Evolutionary conservation across 345 rosid species (phyloP), one percentile per base, ranked within the genome.

Genomic region (Populus tremula): DNA sequence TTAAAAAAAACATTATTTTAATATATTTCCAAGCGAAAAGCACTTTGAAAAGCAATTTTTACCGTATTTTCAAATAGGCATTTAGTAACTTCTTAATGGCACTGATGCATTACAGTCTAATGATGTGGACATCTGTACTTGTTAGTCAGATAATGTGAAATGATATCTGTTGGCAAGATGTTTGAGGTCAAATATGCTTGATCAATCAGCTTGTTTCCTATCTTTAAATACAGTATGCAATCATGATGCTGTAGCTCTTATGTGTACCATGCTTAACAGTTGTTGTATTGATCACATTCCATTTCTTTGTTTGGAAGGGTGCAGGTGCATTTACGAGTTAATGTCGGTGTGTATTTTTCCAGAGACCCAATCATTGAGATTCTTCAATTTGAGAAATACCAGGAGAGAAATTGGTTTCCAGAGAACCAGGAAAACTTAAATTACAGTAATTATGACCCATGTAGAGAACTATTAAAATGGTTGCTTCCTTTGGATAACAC

Each of bases 241-340:
- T 50, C 18, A 18, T 50, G 56, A 50, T 20, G 25, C 38, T 38
- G 8, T 18, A 17, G 39, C 0, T 2, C n/a, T 6, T 35, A 67
- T 33, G 39, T 38, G 11, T 23, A 35, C 36, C 12, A 12, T 56
- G 10, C 56, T 17, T 33, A 47, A 9, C 2, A 53, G 63, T 69
- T 73, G 54, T 67, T 54, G 59, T 41, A 66, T 71, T 65, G 89
- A 87, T 89, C 87, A 88, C 89, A 84, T 82, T 78, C 83, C 62
- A 77, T 83, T 74, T 86, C 79, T 92, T 82, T 96, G 77, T 89
- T 89, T 91, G 97, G 94, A 93, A 90, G 96, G 94, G 89, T 96
- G 94, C 98, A 92, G 99, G 95, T 94, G 76, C 85, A 89, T 76
- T 84, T 96, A 89, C 92, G 88, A 87, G 94, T 96, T 81, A 92